Percentiles rank a stretch among this genome's conserved stretches.
Conservation (phyloP, 139 green algal genomes). For the Picochlorum sp. region DNA sequence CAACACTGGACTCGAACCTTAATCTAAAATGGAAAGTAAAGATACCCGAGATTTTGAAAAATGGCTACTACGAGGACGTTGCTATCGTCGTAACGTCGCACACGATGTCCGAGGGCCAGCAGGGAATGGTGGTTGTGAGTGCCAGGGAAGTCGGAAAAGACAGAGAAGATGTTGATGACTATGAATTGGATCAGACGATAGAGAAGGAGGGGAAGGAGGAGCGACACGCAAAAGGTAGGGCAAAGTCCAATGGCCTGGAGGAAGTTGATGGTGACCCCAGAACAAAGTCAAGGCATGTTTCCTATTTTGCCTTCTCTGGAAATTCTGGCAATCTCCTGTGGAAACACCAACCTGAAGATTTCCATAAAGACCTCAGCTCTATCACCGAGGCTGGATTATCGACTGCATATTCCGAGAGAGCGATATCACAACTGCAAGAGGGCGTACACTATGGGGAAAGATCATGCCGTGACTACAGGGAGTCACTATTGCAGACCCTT, state of each 20-base stretch:
- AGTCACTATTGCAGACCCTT: slow-evolving; percentile 67
- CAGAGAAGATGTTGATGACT: background rate
- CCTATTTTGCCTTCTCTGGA: slow-evolving; percentile 83
- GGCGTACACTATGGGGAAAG: slow-evolving; percentile 71
- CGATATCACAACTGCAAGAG: slow-evolving; percentile 38
- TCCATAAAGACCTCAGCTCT: slow-evolving; percentile 54
- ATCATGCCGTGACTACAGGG: slow-evolving; percentile 85
- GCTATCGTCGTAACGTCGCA: slow-evolving; percentile 64
- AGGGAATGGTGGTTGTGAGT: slow-evolving; percentile 75
- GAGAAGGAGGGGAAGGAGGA: slow-evolving; percentile 12
- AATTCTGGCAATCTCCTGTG: slow-evolving; percentile 54
- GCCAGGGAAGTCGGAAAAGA: slow-evolving; percentile 15
- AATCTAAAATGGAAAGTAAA: slow-evolving; percentile 66
- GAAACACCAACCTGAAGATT: slow-evolving; percentile 60
- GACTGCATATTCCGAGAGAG: slow-evolving; percentile 11
- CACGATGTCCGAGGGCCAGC: slow-evolving; percentile 45
- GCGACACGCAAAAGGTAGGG: slow-evolving; percentile 1
- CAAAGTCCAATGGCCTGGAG: background rate
- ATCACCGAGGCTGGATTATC: slow-evolving; percentile 44
- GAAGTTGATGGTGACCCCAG: slow-evolving; percentile 5
- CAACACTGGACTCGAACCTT: slow-evolving; percentile 95
- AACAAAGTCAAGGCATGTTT: slow-evolving; percentile 57
- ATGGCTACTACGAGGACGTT: slow-evolving; percentile 60
- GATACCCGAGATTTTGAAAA: slow-evolving; percentile 27
- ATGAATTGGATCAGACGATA: slow-evolving; percentile 27